Percentiles rank a stretch among this genome's conserved stretches.
These are phyloP conservation scores for Rhodomyrtus psidioides DNA, from an alignment of 441 rosid genomes.

Conservation along the genomic window DNA sequence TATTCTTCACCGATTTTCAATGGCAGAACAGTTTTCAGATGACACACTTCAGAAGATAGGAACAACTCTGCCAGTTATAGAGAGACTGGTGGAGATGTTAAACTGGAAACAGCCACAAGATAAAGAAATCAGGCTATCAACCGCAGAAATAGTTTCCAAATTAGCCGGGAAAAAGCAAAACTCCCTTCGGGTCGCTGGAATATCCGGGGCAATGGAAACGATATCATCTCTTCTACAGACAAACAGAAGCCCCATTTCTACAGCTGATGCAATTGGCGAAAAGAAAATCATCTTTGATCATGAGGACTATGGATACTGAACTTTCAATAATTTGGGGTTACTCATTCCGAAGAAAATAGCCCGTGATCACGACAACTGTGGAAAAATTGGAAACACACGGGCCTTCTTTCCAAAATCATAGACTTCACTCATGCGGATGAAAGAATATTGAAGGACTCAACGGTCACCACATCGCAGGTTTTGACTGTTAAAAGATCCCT, in stretches of 20 bases:
- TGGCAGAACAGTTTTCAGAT: constrained; percentile 35
- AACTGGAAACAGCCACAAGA: constrained; percentile 83
- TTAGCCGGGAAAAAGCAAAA: constrained; percentile 79
- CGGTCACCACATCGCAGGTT: constrained; percentile 39
- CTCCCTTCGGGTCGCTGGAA: constrained; percentile 69
- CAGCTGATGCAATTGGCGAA: constrained; percentile 74
- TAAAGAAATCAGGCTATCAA: constrained; percentile 72
- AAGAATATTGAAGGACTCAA: constrained; percentile 38
- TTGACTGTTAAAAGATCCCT: constrained; percentile 67
- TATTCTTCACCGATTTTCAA: constrained; percentile 53
- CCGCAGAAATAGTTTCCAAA: constrained; percentile 71
- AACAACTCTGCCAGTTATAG: constrained; percentile 48
- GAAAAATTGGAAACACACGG: constrained; percentile 90
- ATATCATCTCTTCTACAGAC: constrained; percentile 78
- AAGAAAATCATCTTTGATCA: constrained; percentile 38
- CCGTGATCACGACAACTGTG: constrained; percentile 81
- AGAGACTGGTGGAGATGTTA: constrained; percentile 81
- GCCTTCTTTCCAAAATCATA: constrained; percentile 75
- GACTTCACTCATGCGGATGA: constrained; percentile 65
- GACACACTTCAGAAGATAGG: constrained; percentile 89
- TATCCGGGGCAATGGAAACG: constrained; percentile 89
- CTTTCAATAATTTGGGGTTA: constrained; percentile 80
- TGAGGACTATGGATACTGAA: constrained; percentile 47
- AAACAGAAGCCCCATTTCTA: constrained; percentile 32
- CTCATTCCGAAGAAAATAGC: constrained; percentile 73